Evolutionary conservation across 805 yeast genomes (phyloP), one percentile per base, ranked within the genome.

Genomic region (Torulaspora gathmanii): DNA sequence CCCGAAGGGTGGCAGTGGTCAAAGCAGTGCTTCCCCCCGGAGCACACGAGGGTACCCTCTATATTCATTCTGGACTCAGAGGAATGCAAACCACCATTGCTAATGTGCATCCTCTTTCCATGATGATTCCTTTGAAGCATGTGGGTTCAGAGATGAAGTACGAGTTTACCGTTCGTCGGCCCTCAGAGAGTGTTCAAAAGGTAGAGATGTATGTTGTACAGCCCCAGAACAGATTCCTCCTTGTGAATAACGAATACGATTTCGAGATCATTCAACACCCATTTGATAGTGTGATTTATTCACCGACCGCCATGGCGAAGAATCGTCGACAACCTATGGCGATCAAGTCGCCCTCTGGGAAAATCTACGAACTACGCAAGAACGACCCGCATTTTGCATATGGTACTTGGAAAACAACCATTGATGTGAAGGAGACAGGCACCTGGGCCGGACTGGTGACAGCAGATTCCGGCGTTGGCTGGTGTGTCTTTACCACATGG

Each of bases 401-500:
- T 50, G 83, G 84, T 1, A 61, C 73, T 0, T 86, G 83, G 80
- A 82, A 77, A 48, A 61, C 77, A n/a, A 70, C 74, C 33, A 68
- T 84, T 19, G 75, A 76, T 46, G 71, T 87, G 45, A 75, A 74
- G 49, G 96, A 90, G 60, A 62, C 68, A 1, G 99, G 99, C 2
- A 62, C 74, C 13, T 93, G 96, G 87, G 75, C 90, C 46, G 91
- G 88, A 1, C 74, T 90, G 37, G 87, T 87, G 0, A 77, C 84
- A 31, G 83, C 87, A 8, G 91, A 87, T 51, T 77, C 81, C 33
- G 86, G 86, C 3, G 74, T 74, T 44, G 82, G 88, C 43, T 86
- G 95, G 87, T 83, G 88, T 56, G 87, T 86, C 3, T 88, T 86
- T 67, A 89, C 95, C 11, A 96, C 89, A 64, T 91, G 99, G 99